Conservation (phyloP, 352 stramenopile species). For the Pythium coloratum region DNA sequence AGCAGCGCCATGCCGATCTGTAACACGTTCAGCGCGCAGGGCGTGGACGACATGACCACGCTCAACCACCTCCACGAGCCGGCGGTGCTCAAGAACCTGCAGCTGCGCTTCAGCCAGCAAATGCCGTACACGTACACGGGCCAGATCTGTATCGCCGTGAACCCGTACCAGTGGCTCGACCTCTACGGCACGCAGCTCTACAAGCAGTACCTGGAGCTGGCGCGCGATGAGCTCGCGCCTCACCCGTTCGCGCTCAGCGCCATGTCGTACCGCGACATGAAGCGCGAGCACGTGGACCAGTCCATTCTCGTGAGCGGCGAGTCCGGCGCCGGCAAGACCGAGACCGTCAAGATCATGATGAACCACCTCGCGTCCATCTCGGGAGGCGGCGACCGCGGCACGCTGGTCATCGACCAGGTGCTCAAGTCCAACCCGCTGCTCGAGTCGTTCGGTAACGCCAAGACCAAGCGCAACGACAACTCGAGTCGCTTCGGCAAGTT, state of each 20-base stretch:
- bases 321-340: constrained; percentile 21
- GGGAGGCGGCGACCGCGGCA: constrained; percentile 59
- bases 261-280: constrained; percentile 71
- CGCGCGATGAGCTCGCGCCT: constrained; percentile 53
- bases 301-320: constrained; percentile 31
- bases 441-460: constrained; percentile 79
- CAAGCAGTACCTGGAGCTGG: constrained; percentile 53
- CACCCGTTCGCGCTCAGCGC: constrained; percentile 77
- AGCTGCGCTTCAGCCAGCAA: constrained; percentile 65
- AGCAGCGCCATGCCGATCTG: constrained; percentile 82
- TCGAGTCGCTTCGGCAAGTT: constrained; percentile 82
- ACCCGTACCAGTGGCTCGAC: constrained; percentile 83
- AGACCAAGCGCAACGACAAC: constrained; percentile 87
- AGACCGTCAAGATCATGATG: constrained; percentile 90
- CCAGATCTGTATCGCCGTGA: constrained; percentile 80
- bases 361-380: constrained; percentile 82
- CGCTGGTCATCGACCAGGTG: constrained; percentile 78
- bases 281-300: constrained; percentile 79
- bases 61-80: constrained; percentile 82
- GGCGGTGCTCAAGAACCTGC: constrained; percentile 73
- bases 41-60: constrained; percentile 78
- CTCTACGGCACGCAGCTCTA: constrained; percentile 70
- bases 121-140: constrained; percentile 84
- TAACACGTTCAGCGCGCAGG: constrained; percentile 63
- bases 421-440: constrained; percentile 76